Percentiles rank a stretch among this genome's conserved stretches.
Conservation (phyloP, 345 rosid species). For the Ricinus communis region DNA sequence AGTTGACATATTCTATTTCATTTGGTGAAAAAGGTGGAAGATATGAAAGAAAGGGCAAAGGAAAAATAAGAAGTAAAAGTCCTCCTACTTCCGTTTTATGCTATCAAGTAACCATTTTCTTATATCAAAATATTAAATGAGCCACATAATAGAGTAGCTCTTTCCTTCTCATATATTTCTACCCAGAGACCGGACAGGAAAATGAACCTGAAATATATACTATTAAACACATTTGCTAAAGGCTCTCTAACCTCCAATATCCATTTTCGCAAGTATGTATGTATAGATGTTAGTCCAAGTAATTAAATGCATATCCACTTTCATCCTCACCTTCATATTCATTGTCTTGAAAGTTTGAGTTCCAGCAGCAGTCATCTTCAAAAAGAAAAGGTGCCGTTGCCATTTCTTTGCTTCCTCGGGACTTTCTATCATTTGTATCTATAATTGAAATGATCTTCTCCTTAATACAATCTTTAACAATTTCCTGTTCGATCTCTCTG, state of each 20-base stretch:
- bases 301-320: conserved; percentile 14
- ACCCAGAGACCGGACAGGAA: too few relatives aligned
- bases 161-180: too few relatives aligned
- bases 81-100: too few relatives aligned
- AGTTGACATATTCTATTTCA: too few relatives aligned
- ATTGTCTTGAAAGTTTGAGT: conserved; percentile 37
- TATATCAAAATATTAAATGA: too few relatives aligned
- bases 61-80: too few relatives aligned
- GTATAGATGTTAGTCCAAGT: conserved; percentile 5
- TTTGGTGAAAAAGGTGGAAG: too few relatives aligned
- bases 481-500: conserved; percentile 31
- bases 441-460: conserved; percentile 67
- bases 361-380: conserved; percentile 40
- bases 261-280: not conserved
- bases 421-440: conserved; percentile 60
- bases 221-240: not conserved
- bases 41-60: too few relatives aligned
- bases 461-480: conserved; percentile 59
- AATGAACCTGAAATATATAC: too few relatives aligned
- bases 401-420: conserved; percentile 53
- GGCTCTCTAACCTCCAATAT: not conserved
- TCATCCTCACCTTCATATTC: conserved; percentile 47
- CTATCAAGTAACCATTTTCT: too few relatives aligned
- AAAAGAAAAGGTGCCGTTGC: conserved; percentile 57
- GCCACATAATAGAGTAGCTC: too few relatives aligned